Evolutionary conservation across 2,329 filamentous ascomycete genomes (phyloP).

Genomic region (Scorias spongiosa): DNA sequence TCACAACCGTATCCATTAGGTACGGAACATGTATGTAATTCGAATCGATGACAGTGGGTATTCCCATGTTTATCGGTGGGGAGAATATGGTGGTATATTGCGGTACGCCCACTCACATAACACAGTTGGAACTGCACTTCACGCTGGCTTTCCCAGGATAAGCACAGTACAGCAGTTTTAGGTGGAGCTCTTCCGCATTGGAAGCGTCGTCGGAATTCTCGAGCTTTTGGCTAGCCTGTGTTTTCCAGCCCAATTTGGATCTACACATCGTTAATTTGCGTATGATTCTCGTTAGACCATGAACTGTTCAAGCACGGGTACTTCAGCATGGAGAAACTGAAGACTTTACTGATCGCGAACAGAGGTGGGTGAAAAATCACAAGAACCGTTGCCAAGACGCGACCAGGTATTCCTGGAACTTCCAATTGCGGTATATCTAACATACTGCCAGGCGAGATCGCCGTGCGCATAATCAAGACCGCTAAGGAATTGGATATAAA

Average conservation of each 20-base stretch:
- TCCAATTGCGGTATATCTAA: background rate
- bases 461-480: slow-evolving; percentile 34
- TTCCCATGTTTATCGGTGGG: background rate
- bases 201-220: too few species aligned
- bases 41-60: background rate
- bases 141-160: too few species aligned
- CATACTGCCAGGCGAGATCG: slow-evolving; percentile 2
- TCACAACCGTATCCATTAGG: too few species aligned
- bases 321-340: slow-evolving; percentile 27
- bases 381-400: too few species aligned
- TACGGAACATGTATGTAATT: background rate
- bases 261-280: too few species aligned
- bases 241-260: too few species aligned
- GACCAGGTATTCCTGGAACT: slow-evolving; percentile 30
- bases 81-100: background rate
- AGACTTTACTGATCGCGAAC: slow-evolving; percentile 42
- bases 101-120: background rate
- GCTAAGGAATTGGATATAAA: slow-evolving; percentile 34
- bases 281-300: too few species aligned
- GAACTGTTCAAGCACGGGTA: too few species aligned
- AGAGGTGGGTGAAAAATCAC: slow-evolving; percentile 19
- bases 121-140: background rate
- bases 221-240: too few species aligned
- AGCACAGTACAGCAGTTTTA: too few species aligned
- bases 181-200: too few species aligned